phyloP scores from a whole-genome alignment of 129 eudicot genomes.

The Scalesia atractyloides region DNA sequence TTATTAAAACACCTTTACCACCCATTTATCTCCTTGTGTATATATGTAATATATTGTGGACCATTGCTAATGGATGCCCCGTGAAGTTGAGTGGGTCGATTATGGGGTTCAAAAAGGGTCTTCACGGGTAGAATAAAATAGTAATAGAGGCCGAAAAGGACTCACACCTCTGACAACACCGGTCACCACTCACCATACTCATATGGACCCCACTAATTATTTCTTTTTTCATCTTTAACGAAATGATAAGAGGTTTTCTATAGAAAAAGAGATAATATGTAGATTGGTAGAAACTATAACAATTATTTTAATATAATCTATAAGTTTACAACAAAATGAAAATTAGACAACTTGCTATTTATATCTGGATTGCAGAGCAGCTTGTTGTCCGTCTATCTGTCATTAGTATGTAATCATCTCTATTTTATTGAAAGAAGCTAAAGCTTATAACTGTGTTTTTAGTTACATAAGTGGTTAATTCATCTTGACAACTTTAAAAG shows the following conservation, averaged over 20 bases:
- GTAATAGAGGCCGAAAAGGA: slow-evolving; percentile 12
- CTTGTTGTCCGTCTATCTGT: too few relatives aligned
- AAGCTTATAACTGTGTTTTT: too few relatives aligned
- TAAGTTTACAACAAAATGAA: too few relatives aligned
- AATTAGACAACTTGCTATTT: too few relatives aligned
- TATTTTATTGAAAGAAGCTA: too few relatives aligned
- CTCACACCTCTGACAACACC: slow-evolving; percentile 1
- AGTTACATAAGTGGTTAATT: too few relatives aligned
- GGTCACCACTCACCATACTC: slow-evolving; percentile 22
- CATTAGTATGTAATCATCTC: too few relatives aligned
- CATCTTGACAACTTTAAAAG: too few relatives aligned
- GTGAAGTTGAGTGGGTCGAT: slow-evolving; percentile 75
- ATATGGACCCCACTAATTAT: slow-evolving; percentile 7
- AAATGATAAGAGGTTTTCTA: neutral
- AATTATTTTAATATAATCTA: too few relatives aligned
- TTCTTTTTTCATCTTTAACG: neutral
- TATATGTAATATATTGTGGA: neutral
- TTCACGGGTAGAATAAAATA: slow-evolving; percentile 36
- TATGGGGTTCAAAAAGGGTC: slow-evolving; percentile 31
- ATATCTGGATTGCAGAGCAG: too few relatives aligned
- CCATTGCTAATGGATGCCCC: slow-evolving; percentile 33
- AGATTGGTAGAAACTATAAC: too few relatives aligned
- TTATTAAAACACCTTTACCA: too few relatives aligned
- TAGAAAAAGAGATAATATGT: neutral
- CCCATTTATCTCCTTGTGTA: neutral